Percentiles rank a stretch among this genome's conserved stretches.
These are phyloP conservation scores for Clitopilus hobsonii DNA, from an alignment of 768 basidiomycete species.

Conservation along the genomic window DNA sequence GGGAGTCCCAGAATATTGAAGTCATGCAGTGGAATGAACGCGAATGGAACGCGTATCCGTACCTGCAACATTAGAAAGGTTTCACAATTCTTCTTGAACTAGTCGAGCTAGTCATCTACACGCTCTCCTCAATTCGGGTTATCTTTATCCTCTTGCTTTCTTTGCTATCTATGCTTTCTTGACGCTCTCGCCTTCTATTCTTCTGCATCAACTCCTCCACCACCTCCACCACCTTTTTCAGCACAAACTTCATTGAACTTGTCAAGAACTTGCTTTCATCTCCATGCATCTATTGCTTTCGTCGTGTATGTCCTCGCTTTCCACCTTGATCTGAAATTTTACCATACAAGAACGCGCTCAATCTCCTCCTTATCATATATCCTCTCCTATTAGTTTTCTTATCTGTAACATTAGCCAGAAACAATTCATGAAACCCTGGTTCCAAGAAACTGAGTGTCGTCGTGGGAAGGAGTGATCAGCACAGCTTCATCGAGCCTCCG, in stretches of 20 bases:
- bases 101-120: not conserved
- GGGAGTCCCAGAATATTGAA: not conserved
- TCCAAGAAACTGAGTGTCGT: not conserved
- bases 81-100: not conserved
- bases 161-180: not conserved
- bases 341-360: not conserved
- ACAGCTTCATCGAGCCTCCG: not conserved
- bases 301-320: conserved; percentile 1
- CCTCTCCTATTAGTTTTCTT: not conserved
- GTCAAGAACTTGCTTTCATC: no score
- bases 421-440: not conserved
- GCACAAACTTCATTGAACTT: no score
- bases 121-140: not conserved
- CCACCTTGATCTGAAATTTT: not conserved
- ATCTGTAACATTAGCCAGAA: not conserved
- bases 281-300: conserved; percentile 2
- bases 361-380: not conserved
- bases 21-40: no score
- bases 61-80: not conserved
- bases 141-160: not conserved
- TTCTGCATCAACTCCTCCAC: not conserved
- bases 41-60: not conserved
- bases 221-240: no score
- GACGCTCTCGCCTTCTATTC: not conserved
- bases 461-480: not conserved